Evolutionary conservation across 208 protist species (phyloP), one percentile per base, ranked within the genome.

Genomic region (Crithidia thermophila): DNA sequence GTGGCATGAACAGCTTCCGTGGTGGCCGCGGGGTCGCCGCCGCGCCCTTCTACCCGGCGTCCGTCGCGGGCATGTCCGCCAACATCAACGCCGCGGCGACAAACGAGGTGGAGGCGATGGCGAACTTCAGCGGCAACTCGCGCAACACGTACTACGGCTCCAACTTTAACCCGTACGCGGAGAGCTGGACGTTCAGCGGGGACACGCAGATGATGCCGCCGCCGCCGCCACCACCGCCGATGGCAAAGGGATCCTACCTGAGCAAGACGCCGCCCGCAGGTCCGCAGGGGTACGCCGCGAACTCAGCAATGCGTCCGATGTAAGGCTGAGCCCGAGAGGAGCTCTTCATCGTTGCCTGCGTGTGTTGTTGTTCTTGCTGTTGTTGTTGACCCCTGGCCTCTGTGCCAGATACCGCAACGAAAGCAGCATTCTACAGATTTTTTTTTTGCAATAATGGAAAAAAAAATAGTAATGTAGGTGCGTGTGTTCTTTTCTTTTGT

Each of bases 101-200:
- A 14, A 39, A 49, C 18, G 68, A 59, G 33, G 46, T 60, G 68
- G 68, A 61, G 25, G 21, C 16, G 31, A 20, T 30, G 43, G 39
- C 21, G 37, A 39, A 65, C 56, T 39, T 20, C 57, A 51, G 57
- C 42, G 42, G 57, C 39, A 62, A 49, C 57, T 28, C 30, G 18
- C 40, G 45, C 28, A 63, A 59, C 66, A n/a, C 9, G 10, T 21
- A n/a, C 31, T 66, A 59, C 58, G 20, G 47, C 56, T 73, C 67
- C 23, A 65, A 73, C 56, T 66, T 74, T 42, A 74, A 74, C 50
- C 67, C 67, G 28, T 74, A 74, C 37, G 67, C 67, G 27, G 51
- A 74, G 27, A 67, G 67, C 25, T 74, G 67, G 67, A 46, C 52
- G 27, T 65, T 61, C 43, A 74, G 30, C 58, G 67, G 59, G 16